These are phyloP conservation scores for Talaromyces borbonicus DNA, from an alignment of 495 filamentous ascomycete species.

Conservation along the genomic window DNA sequence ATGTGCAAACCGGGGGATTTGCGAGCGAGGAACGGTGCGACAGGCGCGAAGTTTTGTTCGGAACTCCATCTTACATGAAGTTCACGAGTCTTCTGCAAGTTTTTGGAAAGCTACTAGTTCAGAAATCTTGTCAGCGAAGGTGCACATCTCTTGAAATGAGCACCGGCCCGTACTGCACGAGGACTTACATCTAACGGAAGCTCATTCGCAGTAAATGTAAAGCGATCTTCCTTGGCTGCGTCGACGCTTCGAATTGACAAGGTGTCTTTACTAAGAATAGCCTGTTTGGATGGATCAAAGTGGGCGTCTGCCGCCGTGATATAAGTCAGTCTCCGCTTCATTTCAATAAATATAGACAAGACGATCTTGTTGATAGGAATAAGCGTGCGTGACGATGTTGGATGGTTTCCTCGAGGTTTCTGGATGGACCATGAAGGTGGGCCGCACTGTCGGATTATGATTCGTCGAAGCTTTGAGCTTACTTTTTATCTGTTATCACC, in stretches of 20 bases:
- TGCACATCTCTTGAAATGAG: neutral
- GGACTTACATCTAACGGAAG: conserved; percentile 54
- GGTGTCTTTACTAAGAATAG: conserved; percentile 37
- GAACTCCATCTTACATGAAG: conserved; percentile 76
- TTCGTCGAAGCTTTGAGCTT: neutral
- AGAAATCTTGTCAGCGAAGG: no score
- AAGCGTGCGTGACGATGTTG: no score
- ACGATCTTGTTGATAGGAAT: no score
- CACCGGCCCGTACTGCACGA: neutral
- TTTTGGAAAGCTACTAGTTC: conserved; percentile 41
- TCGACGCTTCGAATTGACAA: conserved; percentile 43
- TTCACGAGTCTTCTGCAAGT: conserved; percentile 59
- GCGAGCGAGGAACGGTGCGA: conserved; percentile 63
- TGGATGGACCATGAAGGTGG: no score
- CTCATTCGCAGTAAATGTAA: conserved; percentile 65
- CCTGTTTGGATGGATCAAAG: conserved; percentile 46
- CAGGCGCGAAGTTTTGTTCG: conserved; percentile 39
- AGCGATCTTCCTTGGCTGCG: conserved; percentile 68
- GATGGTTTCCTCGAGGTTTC: no score
- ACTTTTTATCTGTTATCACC: neutral
- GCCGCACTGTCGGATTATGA: neutral
- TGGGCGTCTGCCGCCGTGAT: conserved; percentile 52
- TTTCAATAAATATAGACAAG: conserved; percentile 31
- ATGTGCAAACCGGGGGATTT: conserved; percentile 76
- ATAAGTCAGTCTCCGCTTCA: conserved; percentile 83